Evolutionary conservation across 768 basidiomycete species (phyloP), one percentile per base, ranked within the genome.

Genomic region (Xerocomus spinulosus): DNA sequence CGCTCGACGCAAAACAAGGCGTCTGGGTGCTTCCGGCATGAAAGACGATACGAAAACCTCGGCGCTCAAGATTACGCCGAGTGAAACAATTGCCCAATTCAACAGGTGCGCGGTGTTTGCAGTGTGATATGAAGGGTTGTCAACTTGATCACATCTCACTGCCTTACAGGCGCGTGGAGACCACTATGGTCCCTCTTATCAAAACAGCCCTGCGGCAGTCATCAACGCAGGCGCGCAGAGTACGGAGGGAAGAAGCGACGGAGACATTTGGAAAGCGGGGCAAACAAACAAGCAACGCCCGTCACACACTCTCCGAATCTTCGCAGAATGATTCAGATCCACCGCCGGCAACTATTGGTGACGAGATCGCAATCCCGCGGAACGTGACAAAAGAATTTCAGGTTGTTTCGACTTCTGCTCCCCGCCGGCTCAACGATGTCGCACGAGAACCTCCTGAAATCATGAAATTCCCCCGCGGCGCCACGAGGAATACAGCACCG

Each of bases 61-160:
- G 62, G 57, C 62, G 53, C 59, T 83, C 33, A 69, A 58, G 38
- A 87, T 87, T 24, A 71, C 76, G 48, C 78, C 80, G 0, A 80
- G 83, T 36, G 88, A 91, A 64, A 82, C 85, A 1, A 73, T 90
- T 44, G 73, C 78, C 46, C 83, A 87, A 68, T 91, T 89, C 64
- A 85, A 88, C 63, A 73, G 79, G 87, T 87, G 55, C 43, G 78
- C 63, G 50, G 41, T 39, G 25, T 37, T 48, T 28, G 32, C 39
- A 37, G 24, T 24, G 42, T 41, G 46, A 54, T 48, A 50, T 57
- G 40, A 55, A 47, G 33, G 37, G 40, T 53, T 35, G 48, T 44
- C 42, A 42, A 52, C 44, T 47, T 32, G 42, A 36, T 40, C 47
- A 13, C 32, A 18, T 21, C 23, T 50, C 35, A 37, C n/a, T 36